Conservation (phyloP, 257 asterid species). For the Capsicum pubescens region DNA sequence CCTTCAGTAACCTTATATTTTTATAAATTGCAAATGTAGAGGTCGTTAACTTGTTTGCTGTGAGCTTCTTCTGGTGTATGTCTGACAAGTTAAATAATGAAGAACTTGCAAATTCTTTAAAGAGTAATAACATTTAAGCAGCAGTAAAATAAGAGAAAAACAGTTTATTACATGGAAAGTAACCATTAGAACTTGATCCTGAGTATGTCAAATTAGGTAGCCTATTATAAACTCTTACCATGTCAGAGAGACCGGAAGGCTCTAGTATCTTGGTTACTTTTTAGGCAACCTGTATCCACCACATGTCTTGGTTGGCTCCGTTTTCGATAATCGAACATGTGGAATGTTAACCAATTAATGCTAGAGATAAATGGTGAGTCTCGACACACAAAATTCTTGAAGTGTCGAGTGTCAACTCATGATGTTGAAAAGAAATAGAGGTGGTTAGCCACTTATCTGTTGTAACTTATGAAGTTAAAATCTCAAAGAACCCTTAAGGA, state of each 20-base stretch:
- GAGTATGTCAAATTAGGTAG: neutral
- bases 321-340: neutral
- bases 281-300: constrained; percentile 5
- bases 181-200: neutral
- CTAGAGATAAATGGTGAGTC: neutral
- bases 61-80: neutral
- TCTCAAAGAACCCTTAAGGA: neutral
- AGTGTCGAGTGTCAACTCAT: constrained; percentile 11
- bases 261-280: neutral
- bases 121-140: neutral
- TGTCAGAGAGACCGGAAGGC: neutral
- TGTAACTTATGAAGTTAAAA: neutral
- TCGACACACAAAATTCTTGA: neutral
- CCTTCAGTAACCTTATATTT: constrained; percentile 17
- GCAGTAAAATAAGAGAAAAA: neutral
- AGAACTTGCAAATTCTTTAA: constrained; percentile 8
- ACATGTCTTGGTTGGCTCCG: neutral
- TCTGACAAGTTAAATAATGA: neutral
- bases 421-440: neutral
- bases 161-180: neutral
- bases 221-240: constrained; percentile 11
- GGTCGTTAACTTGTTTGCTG: constrained; percentile 5
- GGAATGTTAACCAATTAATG: neutral
- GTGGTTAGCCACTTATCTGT: neutral
- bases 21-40: neutral